A percentile compares a stretch with the other conserved stretches of the same genome.
phyloP scores from a whole-genome alignment of 192 early-diverging fungal species.

The Coemansia sp. region DNA sequence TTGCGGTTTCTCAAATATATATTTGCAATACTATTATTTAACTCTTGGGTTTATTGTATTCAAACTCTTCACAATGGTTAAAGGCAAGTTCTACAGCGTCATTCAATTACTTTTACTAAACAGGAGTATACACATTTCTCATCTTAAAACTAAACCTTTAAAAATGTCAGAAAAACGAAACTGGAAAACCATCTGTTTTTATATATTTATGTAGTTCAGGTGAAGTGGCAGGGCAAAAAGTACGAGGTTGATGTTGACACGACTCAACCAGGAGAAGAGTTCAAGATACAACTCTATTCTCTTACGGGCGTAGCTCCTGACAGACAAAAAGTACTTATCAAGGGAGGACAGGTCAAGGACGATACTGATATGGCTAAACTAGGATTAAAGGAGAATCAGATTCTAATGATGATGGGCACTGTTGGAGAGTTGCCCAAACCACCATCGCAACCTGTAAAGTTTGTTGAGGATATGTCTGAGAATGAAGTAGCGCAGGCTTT shows the following conservation, averaged over 20 bases:
- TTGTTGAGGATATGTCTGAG: slow-evolving; percentile 94
- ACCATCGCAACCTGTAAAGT: slow-evolving; percentile 66
- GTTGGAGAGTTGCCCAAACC: slow-evolving; percentile 88
- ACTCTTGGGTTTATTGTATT: background rate
- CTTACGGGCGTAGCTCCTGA: slow-evolving; percentile 89
- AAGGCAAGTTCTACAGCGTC: slow-evolving; percentile 19
- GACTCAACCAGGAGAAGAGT: slow-evolving; percentile 68
- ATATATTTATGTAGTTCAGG: slow-evolving; percentile 58
- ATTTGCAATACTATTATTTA: background rate
- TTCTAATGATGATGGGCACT: slow-evolving; percentile 92
- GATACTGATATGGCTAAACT: slow-evolving; percentile 72
- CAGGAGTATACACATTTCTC: too few relatives aligned
- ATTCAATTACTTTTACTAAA: background rate
- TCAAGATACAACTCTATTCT: slow-evolving; percentile 88
- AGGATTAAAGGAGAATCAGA: slow-evolving; percentile 68
- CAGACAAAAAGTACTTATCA: slow-evolving; percentile 91
- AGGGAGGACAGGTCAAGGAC: slow-evolving; percentile 92
- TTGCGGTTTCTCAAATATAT: background rate
- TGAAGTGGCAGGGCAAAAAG: slow-evolving; percentile 92
- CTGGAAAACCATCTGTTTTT: background rate
- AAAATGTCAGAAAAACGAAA: background rate
- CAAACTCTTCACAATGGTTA: slow-evolving; percentile 22
- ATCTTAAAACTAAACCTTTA: background rate
- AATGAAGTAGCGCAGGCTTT: slow-evolving; percentile 82
- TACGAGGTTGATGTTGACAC: slow-evolving; percentile 75